Percentiles rank a stretch among this genome's conserved stretches.
Evolutionary conservation across 2,329 filamentous ascomycete species (phyloP).

Genomic region (Tolypocladium album): DNA sequence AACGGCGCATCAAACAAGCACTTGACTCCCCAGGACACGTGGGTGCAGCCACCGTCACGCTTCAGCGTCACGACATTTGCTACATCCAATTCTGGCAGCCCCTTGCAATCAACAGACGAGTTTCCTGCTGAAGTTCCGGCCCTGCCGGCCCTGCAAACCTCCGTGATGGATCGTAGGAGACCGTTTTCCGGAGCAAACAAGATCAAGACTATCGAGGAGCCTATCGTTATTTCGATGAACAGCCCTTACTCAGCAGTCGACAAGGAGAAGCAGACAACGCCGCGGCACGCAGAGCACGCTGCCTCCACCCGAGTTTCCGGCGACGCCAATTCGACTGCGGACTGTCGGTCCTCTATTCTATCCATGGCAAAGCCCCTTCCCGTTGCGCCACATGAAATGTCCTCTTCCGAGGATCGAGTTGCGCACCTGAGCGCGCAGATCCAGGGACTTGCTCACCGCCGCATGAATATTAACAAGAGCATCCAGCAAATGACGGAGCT

Average conservation of each 20-base stretch:
- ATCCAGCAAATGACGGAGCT: slow-evolving; percentile 71
- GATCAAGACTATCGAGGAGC: slow-evolving; percentile 11
- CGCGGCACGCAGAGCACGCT: not conserved
- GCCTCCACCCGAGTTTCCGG: slow-evolving; percentile 1
- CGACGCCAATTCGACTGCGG: not conserved
- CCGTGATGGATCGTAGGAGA: slow-evolving; percentile 21
- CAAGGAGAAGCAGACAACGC: not conserved
- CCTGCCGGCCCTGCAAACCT: slow-evolving; percentile 9
- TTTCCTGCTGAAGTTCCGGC: slow-evolving; percentile 13
- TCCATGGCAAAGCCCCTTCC: slow-evolving; percentile 49
- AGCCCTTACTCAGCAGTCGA: not conserved
- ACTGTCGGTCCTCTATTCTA: slow-evolving; percentile 17
- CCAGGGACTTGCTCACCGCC: slow-evolving; percentile 53
- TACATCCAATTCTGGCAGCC: slow-evolving; percentile 28
- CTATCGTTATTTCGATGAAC: slow-evolving; percentile 18
- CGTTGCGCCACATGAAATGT: slow-evolving; percentile 47
- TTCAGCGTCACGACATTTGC: slow-evolving; percentile 56
- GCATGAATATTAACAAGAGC: slow-evolving; percentile 59
- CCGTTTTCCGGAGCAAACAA: slow-evolving; percentile 15
- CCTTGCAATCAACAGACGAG: slow-evolving; percentile 13
- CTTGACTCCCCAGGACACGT: slow-evolving; percentile 19
- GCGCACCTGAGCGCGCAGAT: slow-evolving; percentile 56
- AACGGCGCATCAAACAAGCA: slow-evolving; percentile 6
- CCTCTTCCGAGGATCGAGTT: slow-evolving; percentile 50
- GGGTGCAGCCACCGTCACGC: slow-evolving; percentile 44